Evolutionary conservation across 116 monocot species (phyloP), one percentile per base, ranked within the genome.

Genomic region (Cymodocea nodosa): DNA sequence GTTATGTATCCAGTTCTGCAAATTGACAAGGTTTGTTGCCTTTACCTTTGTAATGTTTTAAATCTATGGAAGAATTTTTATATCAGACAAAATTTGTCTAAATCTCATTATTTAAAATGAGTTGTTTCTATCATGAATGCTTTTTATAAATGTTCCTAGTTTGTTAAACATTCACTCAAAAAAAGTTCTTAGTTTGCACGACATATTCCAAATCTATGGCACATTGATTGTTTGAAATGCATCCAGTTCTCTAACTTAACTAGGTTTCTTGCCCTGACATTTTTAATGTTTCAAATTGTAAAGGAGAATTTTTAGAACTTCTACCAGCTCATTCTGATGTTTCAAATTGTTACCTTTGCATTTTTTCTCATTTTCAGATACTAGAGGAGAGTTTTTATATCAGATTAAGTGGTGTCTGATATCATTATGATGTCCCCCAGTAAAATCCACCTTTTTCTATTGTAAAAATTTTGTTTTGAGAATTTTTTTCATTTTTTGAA

Each of bases 1-100:
- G 68, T 63, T 98, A 34, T 98, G 98, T 59, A 92, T 98, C 57
- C 98, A 98, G 71, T 98, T 98, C 70, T 98, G 98, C 75, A 98
- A 98, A 67, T 56, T 98, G 51, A 98, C 98, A 71, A 98, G 98
- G 98, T 98, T 61, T 64, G 76, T 79, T 52, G 6, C 56, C 25
- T 51, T 54, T 59, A 14, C 22, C 18, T 50, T 23, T 52, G 12
- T 19, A 35, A 24, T 50, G 6, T 64, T 71, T 68, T 73, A 12
- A 24, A 35, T 49, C 30, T 30, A 1, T 30, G 30, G 30, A 30
- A 30, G 30, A 30, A 30, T 30, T 30, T 30, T 30, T 30, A 30
- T 3, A 30, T 30, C 30, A 30, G 30, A 30, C 30, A 30, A 30
- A 30, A 30, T 30, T 1, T 30, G 30, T 30, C 30, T 30, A 30